A percentile compares a stretch with the other conserved stretches of the same genome.
phyloP scores from a whole-genome alignment of 805 yeast genomes.

The Schizosaccharomyces japonicus region DNA sequence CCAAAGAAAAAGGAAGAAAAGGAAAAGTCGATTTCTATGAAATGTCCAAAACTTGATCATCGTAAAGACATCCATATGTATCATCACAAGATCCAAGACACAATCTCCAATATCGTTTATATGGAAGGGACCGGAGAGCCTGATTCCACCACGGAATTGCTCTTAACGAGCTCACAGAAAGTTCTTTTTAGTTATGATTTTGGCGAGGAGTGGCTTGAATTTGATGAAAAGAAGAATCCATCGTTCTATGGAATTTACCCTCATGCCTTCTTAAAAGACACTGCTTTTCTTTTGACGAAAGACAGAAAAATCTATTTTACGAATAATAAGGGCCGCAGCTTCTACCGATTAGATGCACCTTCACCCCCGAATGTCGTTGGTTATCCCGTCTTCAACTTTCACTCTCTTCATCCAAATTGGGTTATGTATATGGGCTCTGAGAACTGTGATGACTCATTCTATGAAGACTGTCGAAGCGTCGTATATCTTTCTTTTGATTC shows the following conservation, averaged over 20 bases:
- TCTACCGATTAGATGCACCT: constrained; percentile 23
- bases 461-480: constrained; percentile 28
- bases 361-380: constrained; percentile 21
- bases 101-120: neutral
- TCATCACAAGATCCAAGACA: neutral
- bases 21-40: constrained; percentile 7
- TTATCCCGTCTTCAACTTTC: constrained; percentile 28
- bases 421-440: constrained; percentile 44
- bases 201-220: constrained; percentile 26
- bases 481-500: constrained; percentile 43
- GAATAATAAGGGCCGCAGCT: constrained; percentile 36
- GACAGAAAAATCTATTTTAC: constrained; percentile 32
- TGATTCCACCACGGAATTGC: constrained; percentile 32
- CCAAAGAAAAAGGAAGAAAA: constrained; percentile 13
- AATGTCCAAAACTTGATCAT: neutral
- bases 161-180: constrained; percentile 32
- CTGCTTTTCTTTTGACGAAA: constrained; percentile 30
- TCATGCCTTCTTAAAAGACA: constrained; percentile 36
- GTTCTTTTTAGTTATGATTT: constrained; percentile 51
- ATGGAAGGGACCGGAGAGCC: constrained; percentile 11
- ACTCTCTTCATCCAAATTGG: constrained; percentile 28
- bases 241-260: constrained; percentile 30
- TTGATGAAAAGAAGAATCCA: constrained; percentile 18
- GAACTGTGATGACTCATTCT: constrained; percentile 18
- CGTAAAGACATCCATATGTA: neutral